These are phyloP conservation scores for Fusarium sp. DNA, from an alignment of 2,329 filamentous ascomycete species.

Conservation along the genomic window DNA sequence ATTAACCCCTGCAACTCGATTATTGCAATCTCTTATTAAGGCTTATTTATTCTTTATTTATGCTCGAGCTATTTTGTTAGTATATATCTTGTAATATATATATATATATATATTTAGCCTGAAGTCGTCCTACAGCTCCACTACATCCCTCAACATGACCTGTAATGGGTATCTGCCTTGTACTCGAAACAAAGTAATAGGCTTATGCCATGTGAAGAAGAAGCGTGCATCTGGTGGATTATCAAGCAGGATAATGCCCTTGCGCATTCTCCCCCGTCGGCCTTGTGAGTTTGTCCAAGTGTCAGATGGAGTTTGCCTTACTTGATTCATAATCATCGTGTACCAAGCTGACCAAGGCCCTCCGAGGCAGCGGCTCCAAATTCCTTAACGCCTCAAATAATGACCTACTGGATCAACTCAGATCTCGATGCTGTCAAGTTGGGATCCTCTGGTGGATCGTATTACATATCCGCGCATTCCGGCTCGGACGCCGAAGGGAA, in stretches of 20 bases:
- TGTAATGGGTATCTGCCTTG: neutral
- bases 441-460: conserved; percentile 7
- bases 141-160: neutral
- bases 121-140: too few species aligned
- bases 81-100: too few species aligned
- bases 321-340: conserved; percentile 26
- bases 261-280: neutral
- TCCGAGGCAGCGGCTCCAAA: conserved; percentile 14
- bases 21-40: too few species aligned
- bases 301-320: conserved; percentile 6
- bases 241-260: conserved; percentile 11
- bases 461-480: conserved; percentile 26
- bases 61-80: too few species aligned
- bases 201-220: neutral
- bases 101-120: too few species aligned
- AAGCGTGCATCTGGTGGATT: conserved; percentile 6
- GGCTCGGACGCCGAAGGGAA: conserved; percentile 23
- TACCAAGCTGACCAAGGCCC: conserved; percentile 10
- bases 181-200: neutral
- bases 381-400: conserved; percentile 10
- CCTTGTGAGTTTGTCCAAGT: conserved; percentile 4
- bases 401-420: neutral
- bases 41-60: too few species aligned
- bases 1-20: too few species aligned
- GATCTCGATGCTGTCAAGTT: conserved; percentile 31